Evolutionary conservation across 75 land plant species (phyloP).

Genomic region (Pinus tabuliformis): DNA sequence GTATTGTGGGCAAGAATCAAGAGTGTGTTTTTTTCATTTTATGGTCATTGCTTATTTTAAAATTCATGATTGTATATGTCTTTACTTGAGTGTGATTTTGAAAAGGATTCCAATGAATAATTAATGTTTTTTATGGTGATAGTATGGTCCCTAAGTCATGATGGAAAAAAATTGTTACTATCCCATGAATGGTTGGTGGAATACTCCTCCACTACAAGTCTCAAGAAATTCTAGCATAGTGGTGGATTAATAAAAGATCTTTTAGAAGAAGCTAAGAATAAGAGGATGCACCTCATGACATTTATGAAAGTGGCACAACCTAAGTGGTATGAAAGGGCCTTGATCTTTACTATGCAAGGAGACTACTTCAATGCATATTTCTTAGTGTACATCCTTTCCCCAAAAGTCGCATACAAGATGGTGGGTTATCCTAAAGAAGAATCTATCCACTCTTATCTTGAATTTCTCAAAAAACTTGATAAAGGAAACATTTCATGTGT

Average conservation of each 20-base stretch:
- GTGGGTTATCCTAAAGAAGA: conserved; percentile 84
- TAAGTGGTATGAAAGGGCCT: conserved; percentile 72
- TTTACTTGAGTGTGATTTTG: not conserved
- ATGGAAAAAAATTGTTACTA: conserved; percentile 89
- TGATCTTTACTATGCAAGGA: conserved; percentile 72
- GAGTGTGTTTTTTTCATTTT: not conserved
- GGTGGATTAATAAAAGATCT: conserved; percentile 83
- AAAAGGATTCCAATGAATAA: not conserved
- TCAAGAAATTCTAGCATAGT: conserved; percentile 73
- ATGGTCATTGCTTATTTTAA: no score
- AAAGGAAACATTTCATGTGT: conserved; percentile 56
- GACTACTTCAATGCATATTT: conserved; percentile 81
- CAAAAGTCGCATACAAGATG: conserved; percentile 65
- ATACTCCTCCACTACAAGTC: conserved; percentile 78
- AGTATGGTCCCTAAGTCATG: conserved; percentile 84
- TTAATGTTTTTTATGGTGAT: conserved; percentile 29
- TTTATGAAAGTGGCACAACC: conserved; percentile 86
- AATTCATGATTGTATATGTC: not conserved
- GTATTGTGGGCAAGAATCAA: not conserved
- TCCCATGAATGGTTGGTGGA: conserved; percentile 94
- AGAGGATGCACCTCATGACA: conserved; percentile 88
- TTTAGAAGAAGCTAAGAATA: conserved; percentile 83
- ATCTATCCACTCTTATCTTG: conserved; percentile 73
- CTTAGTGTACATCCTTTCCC: conserved; percentile 59
- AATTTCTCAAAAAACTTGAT: conserved; percentile 67